phyloP scores from a whole-genome alignment of 345 rosid species.

The Litchi chinensis region DNA sequence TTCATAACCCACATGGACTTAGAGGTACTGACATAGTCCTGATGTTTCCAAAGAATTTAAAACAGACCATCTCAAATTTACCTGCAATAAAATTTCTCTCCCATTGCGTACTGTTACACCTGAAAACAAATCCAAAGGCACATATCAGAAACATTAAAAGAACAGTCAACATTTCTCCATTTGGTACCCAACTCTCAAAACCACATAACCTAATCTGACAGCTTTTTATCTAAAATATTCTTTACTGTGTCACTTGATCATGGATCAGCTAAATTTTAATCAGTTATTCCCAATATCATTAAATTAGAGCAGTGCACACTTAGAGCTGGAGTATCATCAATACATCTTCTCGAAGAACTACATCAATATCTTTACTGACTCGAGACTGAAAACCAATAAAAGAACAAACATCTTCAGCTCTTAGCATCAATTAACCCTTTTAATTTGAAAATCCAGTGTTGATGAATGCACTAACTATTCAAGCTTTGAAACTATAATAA shows the following conservation, averaged over 20 bases:
- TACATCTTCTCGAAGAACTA: background rate
- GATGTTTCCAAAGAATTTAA: background rate
- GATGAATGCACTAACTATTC: background rate
- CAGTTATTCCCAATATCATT: background rate
- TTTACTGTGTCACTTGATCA: background rate
- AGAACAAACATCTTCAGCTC: background rate
- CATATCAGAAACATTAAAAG: constrained; percentile 3
- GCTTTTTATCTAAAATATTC: background rate
- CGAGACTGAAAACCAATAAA: background rate
- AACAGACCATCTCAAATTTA: constrained; percentile 21
- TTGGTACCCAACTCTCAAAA: background rate
- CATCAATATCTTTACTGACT: background rate
- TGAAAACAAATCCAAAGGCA: constrained; percentile 32
- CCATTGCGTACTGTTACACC: constrained; percentile 63
- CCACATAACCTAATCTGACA: background rate
- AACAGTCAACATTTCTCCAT: background rate
- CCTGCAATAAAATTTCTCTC: constrained; percentile 85
- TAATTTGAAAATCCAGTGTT: background rate
- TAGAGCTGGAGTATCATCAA: background rate
- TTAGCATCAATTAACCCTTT: constrained; percentile 2
- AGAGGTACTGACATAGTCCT: background rate
- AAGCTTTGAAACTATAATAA: background rate
- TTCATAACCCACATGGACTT: background rate
- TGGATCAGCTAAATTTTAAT: background rate
- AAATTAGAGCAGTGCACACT: background rate